phyloP scores from a whole-genome alignment of 2,329 filamentous ascomycete genomes.

The Sporothrix brasiliensis region DNA sequence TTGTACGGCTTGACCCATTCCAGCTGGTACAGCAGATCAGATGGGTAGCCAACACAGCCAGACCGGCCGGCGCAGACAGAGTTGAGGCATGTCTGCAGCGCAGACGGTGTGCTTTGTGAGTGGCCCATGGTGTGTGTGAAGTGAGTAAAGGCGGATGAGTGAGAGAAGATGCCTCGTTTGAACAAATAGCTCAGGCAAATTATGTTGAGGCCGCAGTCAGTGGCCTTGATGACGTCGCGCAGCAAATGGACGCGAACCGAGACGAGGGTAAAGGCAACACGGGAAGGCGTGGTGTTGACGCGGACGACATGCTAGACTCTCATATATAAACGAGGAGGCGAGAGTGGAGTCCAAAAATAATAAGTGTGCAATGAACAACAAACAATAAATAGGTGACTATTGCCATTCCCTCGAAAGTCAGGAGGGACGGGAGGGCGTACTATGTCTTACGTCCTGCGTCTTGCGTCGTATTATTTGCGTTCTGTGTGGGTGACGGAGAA shows the following conservation, averaged over 20 bases:
- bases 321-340: conserved; percentile 6
- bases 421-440: neutral
- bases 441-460: neutral
- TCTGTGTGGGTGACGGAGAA: neutral
- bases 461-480: conserved; percentile 8
- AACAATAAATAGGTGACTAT: neutral
- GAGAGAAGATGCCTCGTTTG: neutral
- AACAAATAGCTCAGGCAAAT: too few species aligned
- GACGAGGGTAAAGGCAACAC: neutral
- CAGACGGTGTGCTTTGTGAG: conserved; percentile 26
- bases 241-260: neutral
- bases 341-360: neutral
- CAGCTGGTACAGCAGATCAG: conserved; percentile 49
- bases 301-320: neutral
- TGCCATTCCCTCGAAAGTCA: neutral
- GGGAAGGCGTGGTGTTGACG: neutral
- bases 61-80: conserved; percentile 50
- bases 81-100: conserved; percentile 47
- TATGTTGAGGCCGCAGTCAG: neutral
- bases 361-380: neutral
- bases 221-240: neutral
- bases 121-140: conserved; percentile 12
- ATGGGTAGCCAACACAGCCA: conserved; percentile 53
- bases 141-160: neutral
- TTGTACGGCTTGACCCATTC: conserved; percentile 59